A percentile compares a stretch with the other conserved stretches of the same genome.
phyloP scores from a whole-genome alignment of 352 stramenopile species.

The Phytopythium aichiense region DNA sequence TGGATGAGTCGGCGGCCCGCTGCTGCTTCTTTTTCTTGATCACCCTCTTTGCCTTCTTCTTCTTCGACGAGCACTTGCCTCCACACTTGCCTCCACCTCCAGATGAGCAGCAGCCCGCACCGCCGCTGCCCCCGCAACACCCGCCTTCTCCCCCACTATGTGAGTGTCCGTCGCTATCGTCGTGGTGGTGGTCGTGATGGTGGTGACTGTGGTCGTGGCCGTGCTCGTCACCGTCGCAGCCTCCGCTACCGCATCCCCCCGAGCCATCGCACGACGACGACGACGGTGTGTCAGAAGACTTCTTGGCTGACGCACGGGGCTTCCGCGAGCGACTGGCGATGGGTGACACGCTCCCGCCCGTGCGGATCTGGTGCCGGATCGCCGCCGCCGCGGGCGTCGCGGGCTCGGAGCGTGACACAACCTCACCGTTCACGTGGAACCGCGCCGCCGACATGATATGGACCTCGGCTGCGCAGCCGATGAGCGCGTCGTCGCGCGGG shows the following conservation, averaged over 20 bases:
- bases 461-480: constrained; percentile 68
- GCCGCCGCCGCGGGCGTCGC: constrained; percentile 40
- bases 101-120: constrained; percentile 29
- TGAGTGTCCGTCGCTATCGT: constrained; percentile 14
- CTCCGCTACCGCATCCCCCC: constrained; percentile 22
- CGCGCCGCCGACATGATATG: constrained; percentile 43
- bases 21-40: constrained; percentile 10
- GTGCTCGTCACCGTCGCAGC: constrained; percentile 14
- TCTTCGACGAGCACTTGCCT: constrained; percentile 32
- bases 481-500: constrained; percentile 61
- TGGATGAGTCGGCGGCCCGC: neutral
- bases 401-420: constrained; percentile 56
- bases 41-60: constrained; percentile 24
- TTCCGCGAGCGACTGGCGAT: constrained; percentile 7
- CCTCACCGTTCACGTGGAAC: constrained; percentile 72
- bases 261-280: constrained; percentile 23
- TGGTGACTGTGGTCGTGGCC: constrained; percentile 13
- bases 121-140: constrained; percentile 27
- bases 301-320: constrained; percentile 12
- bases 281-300: constrained; percentile 6
- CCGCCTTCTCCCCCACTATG: constrained; percentile 16
- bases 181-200: constrained; percentile 15
- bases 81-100: constrained; percentile 17
- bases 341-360: constrained; percentile 25
- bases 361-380: constrained; percentile 51